Base-by-base conservation (phyloP, 23 red algal genomes). In the Gracilaria gracilis region DNA sequence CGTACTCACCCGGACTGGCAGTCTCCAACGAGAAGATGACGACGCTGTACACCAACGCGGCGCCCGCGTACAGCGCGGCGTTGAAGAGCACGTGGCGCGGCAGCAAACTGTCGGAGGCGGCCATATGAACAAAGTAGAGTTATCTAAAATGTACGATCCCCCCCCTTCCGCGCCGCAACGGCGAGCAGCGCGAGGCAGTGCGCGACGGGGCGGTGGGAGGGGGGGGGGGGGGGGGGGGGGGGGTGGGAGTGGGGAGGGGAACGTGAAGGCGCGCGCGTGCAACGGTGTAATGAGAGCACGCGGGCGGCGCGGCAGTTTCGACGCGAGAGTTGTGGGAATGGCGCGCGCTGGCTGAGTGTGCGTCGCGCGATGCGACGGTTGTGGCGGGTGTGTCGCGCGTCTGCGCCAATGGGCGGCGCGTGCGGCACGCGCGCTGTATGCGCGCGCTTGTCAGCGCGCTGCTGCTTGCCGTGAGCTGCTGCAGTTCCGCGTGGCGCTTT, bases 71-170 rank as follows among this genome's bases (percentile, higher is more conserved):
- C 29, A 88, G 40, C 9, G 84, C 84, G 32, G 66, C 70, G 57
- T 88, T 88, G 84, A 75, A 78, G 33, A 88, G 84, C 2, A 75
- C 53, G 53, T 64, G 84, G 49, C 71, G 84, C 53, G 64, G 84
- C 2, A 88, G 46, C 9, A 88, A 23, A 16, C 69, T 77, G 27
- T 88, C 84, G 14, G 70, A 13, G 72, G 50, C 23, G n/a, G 72
- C 17, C 72, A 77, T 77, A 42, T 25, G 69, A 4, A 8, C 7
- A 40, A 48, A 44, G 69, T 64, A 6, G 59, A 4, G 59, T 12
- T 48, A 5, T n/a, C n/a, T n/a, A n/a, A n/a, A n/a, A n/a, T 48
- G 7, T 5, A 12, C 23, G 24, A 8, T 24, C 2, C 25, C 61
- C 23, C 20, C 4, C 25, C 6, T 27, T 65, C 61, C 20, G 61